These are phyloP conservation scores for Austropuccinia psidii DNA, from an alignment of 1,284 basidiomycete species.

Conservation along the genomic window DNA sequence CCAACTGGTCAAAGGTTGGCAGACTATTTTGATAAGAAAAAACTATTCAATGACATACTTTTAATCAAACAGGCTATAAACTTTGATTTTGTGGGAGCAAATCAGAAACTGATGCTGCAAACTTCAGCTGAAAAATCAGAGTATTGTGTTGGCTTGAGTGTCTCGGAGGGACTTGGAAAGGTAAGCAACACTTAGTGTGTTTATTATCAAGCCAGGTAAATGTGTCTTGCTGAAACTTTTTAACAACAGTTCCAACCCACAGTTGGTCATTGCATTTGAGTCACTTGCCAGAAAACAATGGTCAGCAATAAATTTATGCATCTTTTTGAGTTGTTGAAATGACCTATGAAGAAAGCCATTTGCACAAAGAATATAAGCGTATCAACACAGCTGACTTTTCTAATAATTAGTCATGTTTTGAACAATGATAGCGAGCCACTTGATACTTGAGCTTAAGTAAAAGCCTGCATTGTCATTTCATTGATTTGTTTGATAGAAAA, in stretches of 20 bases:
- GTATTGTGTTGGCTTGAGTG: conserved; percentile 80
- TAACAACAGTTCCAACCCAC: conserved; percentile 31
- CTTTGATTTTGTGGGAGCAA: conserved; percentile 83
- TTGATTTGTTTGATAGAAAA: too few relatives aligned
- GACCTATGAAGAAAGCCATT: too few relatives aligned
- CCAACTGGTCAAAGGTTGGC: conserved; percentile 77
- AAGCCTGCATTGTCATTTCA: too few relatives aligned
- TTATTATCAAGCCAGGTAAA: conserved; percentile 29
- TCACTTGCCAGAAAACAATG: conserved; percentile 24
- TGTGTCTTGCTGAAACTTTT: conserved; percentile 28
- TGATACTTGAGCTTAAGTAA: too few relatives aligned
- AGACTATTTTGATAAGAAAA: conserved; percentile 31
- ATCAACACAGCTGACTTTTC: too few relatives aligned
- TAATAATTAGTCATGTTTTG: too few relatives aligned
- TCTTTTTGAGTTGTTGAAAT: too few relatives aligned
- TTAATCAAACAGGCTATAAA: conserved; percentile 58
- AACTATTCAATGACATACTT: not conserved
- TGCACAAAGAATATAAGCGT: too few relatives aligned
- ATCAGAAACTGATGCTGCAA: conserved; percentile 71
- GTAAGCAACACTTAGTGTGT: not conserved
- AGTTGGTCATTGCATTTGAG: conserved; percentile 32
- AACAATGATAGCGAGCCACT: too few relatives aligned
- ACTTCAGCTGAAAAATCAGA: conserved; percentile 65
- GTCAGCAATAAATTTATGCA: too few relatives aligned
- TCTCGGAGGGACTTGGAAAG: conserved; percentile 63